phyloP scores from a whole-genome alignment of 805 yeast genomes.

The Yamadazyma ubonensis region DNA sequence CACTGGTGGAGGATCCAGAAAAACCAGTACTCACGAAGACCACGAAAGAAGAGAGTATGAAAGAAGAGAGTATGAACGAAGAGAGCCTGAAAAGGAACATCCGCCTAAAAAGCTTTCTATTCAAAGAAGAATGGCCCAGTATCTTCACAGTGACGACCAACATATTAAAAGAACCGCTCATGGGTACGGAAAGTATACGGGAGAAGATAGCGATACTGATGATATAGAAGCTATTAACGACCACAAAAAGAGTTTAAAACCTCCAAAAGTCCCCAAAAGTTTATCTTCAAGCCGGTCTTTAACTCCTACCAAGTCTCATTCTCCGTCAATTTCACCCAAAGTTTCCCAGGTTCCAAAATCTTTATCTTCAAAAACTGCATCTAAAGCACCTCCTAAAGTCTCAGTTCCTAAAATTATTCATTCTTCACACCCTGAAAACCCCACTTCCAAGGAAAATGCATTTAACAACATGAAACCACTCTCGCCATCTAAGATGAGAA shows the following conservation, averaged over 20 bases:
- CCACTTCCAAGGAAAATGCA: background rate
- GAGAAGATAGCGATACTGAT: conserved; percentile 29
- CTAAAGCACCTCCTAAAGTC: too few species aligned
- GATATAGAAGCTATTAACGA: conserved; percentile 33
- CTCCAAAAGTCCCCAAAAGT: conserved; percentile 38
- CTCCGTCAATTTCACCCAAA: too few species aligned
- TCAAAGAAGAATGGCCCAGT: conserved; percentile 54
- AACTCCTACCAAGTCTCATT: too few species aligned
- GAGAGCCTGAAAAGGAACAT: conserved; percentile 4
- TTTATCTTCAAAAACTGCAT: too few species aligned
- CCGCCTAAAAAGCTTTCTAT: conserved; percentile 37
- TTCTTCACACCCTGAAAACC: too few species aligned
- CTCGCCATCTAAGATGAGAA: conserved; percentile 3
- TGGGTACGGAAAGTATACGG: conserved; percentile 81
- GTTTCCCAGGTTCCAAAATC: too few species aligned
- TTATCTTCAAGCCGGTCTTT: conserved; percentile 20
- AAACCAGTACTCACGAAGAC: conserved; percentile 11
- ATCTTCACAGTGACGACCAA: conserved; percentile 43
- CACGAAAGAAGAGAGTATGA: conserved; percentile 7
- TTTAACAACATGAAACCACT: background rate
- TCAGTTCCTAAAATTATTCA: too few species aligned
- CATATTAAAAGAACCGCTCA: conserved; percentile 61
- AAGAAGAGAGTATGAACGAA: conserved; percentile 14
- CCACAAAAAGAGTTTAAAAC: conserved; percentile 15
- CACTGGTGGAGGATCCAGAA: conserved; percentile 25